Percentiles rank a stretch among this genome's conserved stretches.
phyloP scores from a whole-genome alignment of 495 filamentous ascomycete genomes.

The Thermothielavioides terrestris region DNA sequence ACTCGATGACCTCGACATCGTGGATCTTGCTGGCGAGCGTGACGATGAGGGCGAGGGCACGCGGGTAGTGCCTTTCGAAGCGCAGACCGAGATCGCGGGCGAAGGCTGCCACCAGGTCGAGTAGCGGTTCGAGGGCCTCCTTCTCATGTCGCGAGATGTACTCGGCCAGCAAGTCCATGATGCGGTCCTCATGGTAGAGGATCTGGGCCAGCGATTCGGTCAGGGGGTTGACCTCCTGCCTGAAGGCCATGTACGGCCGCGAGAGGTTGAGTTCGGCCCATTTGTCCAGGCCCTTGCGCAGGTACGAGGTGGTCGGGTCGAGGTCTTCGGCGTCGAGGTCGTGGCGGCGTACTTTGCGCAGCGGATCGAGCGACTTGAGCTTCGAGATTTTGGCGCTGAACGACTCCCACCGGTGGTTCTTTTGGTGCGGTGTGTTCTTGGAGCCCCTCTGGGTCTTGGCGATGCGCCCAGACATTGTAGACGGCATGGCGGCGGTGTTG shows the following conservation, averaged over 20 bases:
- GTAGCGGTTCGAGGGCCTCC: conserved; percentile 70
- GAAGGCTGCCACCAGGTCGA: conserved; percentile 78
- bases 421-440: conserved; percentile 62
- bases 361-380: conserved; percentile 76
- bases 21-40: conserved; percentile 39
- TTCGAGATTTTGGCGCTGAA: conserved; percentile 92
- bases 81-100: conserved; percentile 82
- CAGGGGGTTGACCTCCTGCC: conserved; percentile 59
- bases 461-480: conserved; percentile 55
- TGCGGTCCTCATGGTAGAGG: conserved; percentile 73
- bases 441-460: conserved; percentile 57
- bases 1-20: conserved; percentile 77
- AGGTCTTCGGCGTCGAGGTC: conserved; percentile 71
- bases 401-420: conserved; percentile 79
- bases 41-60: conserved; percentile 58
- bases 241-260: conserved; percentile 64
- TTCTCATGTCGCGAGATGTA: conserved; percentile 70
- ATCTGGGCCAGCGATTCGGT: conserved; percentile 89
- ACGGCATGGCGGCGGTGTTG: conserved; percentile 37
- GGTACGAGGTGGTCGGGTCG: conserved; percentile 63
- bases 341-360: conserved; percentile 73
- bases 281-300: conserved; percentile 69
- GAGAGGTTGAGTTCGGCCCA: conserved; percentile 90
- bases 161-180: conserved; percentile 67
- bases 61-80: conserved; percentile 80